Evolutionary conservation across 306 rosid species (phyloP).

Genomic region (Morella rubra): DNA sequence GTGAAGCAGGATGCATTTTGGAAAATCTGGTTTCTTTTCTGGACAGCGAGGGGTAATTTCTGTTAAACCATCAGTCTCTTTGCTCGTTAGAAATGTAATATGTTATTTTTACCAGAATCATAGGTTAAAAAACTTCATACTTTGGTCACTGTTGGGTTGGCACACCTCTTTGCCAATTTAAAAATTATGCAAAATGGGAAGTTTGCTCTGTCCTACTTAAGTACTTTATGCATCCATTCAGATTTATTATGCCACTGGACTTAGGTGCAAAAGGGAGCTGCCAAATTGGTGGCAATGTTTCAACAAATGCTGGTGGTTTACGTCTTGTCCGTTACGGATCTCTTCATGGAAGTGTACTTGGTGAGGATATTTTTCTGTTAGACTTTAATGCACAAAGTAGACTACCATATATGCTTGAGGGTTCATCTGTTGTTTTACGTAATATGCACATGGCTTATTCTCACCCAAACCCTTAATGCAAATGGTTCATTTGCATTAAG

Average conservation of each 20-base stretch:
- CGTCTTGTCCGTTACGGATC: conserved; percentile 94
- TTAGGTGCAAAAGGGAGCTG: conserved; percentile 99
- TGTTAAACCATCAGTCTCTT: conserved; percentile 14
- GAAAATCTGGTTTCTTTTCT: conserved; percentile 82
- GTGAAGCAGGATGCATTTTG: conserved; percentile 97
- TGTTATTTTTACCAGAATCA: background rate
- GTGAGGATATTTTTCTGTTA: conserved; percentile 40
- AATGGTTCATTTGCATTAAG: conserved; percentile 19
- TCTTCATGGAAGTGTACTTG: conserved; percentile 90
- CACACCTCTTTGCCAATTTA: conserved; percentile 20
- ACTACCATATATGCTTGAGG: conserved; percentile 17
- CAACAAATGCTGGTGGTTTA: conserved; percentile 98
- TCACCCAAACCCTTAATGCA: background rate
- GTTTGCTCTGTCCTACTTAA: conserved; percentile 30
- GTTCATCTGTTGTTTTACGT: conserved; percentile 2
- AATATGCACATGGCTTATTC: background rate
- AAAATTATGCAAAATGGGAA: conserved; percentile 6
- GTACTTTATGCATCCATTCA: conserved; percentile 62
- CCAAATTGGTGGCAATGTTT: conserved; percentile 96
- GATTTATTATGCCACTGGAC: conserved; percentile 98
- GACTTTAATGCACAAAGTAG: conserved; percentile 15
- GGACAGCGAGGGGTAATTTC: conserved; percentile 82
- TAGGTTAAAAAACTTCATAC: background rate
- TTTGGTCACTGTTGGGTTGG: background rate
- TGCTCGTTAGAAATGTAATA: background rate